phyloP scores from a whole-genome alignment of 169 alveolate species.

The Plasmodium adleri region DNA sequence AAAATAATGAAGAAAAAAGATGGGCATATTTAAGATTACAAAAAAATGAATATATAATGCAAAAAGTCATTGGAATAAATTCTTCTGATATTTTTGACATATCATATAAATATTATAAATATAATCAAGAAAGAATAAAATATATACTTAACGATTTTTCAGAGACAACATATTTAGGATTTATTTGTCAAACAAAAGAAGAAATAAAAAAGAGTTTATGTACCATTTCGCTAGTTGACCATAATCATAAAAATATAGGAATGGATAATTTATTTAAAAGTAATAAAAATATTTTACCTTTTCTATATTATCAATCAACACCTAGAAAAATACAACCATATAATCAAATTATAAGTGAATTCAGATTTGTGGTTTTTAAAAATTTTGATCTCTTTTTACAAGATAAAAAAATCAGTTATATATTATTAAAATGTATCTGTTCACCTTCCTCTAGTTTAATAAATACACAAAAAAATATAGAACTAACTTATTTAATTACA shows the following conservation, averaged over 20 bases:
- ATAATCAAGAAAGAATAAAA: conserved; percentile 15
- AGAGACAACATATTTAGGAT: conserved; percentile 44
- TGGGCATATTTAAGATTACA: conserved; percentile 30
- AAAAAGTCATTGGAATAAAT: conserved; percentile 39
- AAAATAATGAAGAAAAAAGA: not conserved
- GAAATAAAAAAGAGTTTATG: conserved; percentile 12
- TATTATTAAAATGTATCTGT: conserved; percentile 29
- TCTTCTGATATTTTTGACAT: conserved; percentile 30
- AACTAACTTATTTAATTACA: conserved; percentile 15
- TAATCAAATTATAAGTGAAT: conserved; percentile 15
- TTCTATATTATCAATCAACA: not conserved
- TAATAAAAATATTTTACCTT: not conserved
- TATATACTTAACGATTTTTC: conserved; percentile 33
- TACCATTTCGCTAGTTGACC: not conserved
- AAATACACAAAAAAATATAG: not conserved
- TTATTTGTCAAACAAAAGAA: conserved; percentile 33
- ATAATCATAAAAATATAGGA: not conserved
- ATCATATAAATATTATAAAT: conserved; percentile 30
- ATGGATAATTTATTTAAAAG: conserved; percentile 3
- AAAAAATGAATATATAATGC: not conserved
- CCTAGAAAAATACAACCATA: not conserved
- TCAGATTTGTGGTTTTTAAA: conserved; percentile 33
- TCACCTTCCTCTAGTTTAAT: not conserved
- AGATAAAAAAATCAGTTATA: conserved; percentile 19
- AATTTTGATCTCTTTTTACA: conserved; percentile 9